Evolutionary conservation across 805 yeast genomes (phyloP).

Genomic region (Candida oleophila): DNA sequence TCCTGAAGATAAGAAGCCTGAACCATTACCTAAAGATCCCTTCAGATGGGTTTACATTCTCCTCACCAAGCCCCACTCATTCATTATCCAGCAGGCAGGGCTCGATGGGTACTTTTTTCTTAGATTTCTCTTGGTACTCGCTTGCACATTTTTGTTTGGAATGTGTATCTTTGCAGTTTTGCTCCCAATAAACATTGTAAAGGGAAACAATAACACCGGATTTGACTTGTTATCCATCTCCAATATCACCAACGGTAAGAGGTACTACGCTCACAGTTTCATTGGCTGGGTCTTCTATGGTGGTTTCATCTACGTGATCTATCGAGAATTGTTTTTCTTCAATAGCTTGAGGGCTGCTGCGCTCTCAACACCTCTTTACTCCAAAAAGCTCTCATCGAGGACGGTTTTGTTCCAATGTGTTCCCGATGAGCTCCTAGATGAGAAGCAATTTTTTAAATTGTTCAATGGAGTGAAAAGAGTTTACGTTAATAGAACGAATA

Average conservation of each 20-base stretch:
- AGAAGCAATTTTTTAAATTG: slow-evolving; percentile 66
- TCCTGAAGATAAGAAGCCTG: slow-evolving; percentile 63
- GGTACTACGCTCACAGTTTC: slow-evolving; percentile 86
- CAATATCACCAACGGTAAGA: slow-evolving; percentile 56
- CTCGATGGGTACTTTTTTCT: slow-evolving; percentile 92
- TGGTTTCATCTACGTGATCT: slow-evolving; percentile 64
- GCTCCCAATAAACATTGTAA: slow-evolving; percentile 79
- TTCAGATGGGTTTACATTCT: slow-evolving; percentile 69
- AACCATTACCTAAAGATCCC: slow-evolving; percentile 68
- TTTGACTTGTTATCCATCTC: slow-evolving; percentile 76
- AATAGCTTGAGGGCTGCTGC: slow-evolving; percentile 75
- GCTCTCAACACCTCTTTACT: slow-evolving; percentile 77
- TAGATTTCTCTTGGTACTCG: slow-evolving; percentile 66
- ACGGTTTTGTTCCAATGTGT: slow-evolving; percentile 83
- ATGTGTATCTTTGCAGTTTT: slow-evolving; percentile 62
- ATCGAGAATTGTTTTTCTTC: slow-evolving; percentile 79
- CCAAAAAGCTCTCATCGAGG: slow-evolving; percentile 70
- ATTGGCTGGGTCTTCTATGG: slow-evolving; percentile 80
- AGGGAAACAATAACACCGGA: slow-evolving; percentile 62
- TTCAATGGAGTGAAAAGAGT: slow-evolving; percentile 82
- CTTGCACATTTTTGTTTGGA: slow-evolving; percentile 43
- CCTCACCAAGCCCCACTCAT: slow-evolving; percentile 64
- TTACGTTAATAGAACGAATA: slow-evolving; percentile 72
- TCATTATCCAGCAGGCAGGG: slow-evolving; percentile 83
- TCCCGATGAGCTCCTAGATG: slow-evolving; percentile 71